phyloP scores from a whole-genome alignment of 139 green algal species.

The Limnomonas spitsbergensis region DNA sequence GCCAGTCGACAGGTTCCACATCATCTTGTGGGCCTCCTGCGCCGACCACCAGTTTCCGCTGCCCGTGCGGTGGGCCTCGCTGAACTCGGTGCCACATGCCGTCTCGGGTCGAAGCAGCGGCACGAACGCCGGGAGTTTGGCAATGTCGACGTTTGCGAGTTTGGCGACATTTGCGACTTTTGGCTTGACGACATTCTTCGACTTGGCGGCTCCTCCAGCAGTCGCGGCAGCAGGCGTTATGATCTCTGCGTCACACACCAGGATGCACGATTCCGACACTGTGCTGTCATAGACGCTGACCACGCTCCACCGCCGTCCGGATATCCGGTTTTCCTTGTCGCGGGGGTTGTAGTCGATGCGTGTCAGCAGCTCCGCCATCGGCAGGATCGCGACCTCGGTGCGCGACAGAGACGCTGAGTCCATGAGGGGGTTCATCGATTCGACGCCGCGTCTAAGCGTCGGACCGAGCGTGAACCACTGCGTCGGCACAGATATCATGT shows the following conservation, averaged over 20 bases:
- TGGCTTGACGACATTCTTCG: too few relatives aligned
- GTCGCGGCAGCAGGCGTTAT: too few relatives aligned
- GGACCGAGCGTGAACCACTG: slow-evolving; percentile 6
- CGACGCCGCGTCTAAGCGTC: slow-evolving; percentile 10
- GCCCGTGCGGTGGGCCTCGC: background rate
- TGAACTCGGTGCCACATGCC: slow-evolving; percentile 1
- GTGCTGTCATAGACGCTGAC: background rate
- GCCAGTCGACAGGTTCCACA: background rate
- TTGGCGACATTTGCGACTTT: too few relatives aligned
- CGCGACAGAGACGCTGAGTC: slow-evolving; percentile 5
- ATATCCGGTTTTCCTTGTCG: background rate
- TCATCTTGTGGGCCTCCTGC: slow-evolving; percentile 1
- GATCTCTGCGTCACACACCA: too few relatives aligned
- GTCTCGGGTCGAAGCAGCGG: slow-evolving; percentile 1
- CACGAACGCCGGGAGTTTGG: too few relatives aligned
- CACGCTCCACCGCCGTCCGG: slow-evolving; percentile 1
- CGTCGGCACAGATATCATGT: background rate
- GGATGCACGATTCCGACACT: background rate
- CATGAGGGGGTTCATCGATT: slow-evolving; percentile 5
- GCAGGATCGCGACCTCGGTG: slow-evolving; percentile 4
- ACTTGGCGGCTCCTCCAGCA: too few relatives aligned
- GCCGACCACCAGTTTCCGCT: slow-evolving; percentile 1
- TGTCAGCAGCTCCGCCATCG: slow-evolving; percentile 2
- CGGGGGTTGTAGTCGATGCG: slow-evolving; percentile 5
- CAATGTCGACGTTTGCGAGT: too few relatives aligned